These are phyloP conservation scores for Wickerhamomyces chaumierensis DNA, from an alignment of 805 yeast genomes.

Conservation along the genomic window DNA sequence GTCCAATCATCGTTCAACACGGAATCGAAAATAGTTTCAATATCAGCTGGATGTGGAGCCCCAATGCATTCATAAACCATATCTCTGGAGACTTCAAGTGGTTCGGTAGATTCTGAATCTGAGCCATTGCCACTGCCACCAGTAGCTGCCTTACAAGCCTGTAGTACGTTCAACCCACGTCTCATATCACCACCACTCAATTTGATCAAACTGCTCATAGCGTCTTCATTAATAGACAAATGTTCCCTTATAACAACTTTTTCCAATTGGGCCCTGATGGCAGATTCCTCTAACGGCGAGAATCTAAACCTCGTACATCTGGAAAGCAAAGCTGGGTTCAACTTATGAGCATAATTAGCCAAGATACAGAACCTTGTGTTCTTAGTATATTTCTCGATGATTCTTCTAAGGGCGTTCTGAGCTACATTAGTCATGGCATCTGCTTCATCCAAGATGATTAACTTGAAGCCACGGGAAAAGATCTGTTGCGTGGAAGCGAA, in stretches of 20 bases:
- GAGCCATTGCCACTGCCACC: no score
- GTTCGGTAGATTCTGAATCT: constrained; percentile 22
- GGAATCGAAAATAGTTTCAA: constrained; percentile 64
- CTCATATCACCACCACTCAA: constrained; percentile 96
- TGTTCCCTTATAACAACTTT: constrained; percentile 63
- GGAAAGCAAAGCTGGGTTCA: constrained; percentile 88
- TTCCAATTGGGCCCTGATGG: constrained; percentile 57
- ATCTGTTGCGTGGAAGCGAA: constrained; percentile 95
- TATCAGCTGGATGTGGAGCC: constrained; percentile 83
- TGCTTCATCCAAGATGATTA: constrained; percentile 91
- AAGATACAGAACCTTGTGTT: constrained; percentile 92
- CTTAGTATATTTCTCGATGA: constrained; percentile 84
- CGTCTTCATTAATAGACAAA: constrained; percentile 45
- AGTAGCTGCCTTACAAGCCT: constrained; percentile 80
- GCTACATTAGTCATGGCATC: constrained; percentile 90
- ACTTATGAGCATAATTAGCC: constrained; percentile 91
- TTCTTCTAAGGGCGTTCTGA: constrained; percentile 68
- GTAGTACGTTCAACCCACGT: constrained; percentile 83
- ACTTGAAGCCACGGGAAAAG: constrained; percentile 73
- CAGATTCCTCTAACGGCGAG: constrained; percentile 60
- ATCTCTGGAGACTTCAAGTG: constrained; percentile 46
- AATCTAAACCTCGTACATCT: constrained; percentile 94
- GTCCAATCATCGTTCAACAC: constrained; percentile 85
- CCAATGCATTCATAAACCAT: constrained; percentile 93
- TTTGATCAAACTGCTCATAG: constrained; percentile 51